Evolutionary conservation across 306 rosid genomes (phyloP), one percentile per base, ranked within the genome.

Genomic region (Mimosa pudica): DNA sequence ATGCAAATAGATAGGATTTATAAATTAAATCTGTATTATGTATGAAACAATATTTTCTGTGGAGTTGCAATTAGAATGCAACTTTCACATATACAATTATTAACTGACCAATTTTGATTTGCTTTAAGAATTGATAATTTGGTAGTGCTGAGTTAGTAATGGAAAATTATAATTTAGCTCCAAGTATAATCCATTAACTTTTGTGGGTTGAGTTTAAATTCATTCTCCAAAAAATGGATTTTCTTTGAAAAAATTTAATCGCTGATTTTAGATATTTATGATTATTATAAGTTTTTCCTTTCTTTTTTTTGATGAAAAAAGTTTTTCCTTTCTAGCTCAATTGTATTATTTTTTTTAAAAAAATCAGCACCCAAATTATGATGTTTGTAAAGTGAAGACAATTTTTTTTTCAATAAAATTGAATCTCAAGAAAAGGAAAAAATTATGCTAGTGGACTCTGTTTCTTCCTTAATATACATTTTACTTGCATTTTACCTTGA

Each of bases 1-100:
- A 17, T 83, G 84, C 78, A 78, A 58, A 81, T 49, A 84, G 70
- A 75, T 33, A 63, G 32, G 48, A 20, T 45, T 20, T 69, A 9
- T 35, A 18, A 45, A 70, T 45, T 35, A 18, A 45, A 70, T 45
- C n/a, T 45, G 73, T 18, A 45, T 18, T 45, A 46, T 70, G 46
- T 20, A 17, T 57, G 30, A 54, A 54, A 54, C 9, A 54, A 17
- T 54, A 0, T 54, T 5, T 13, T 54, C 10, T 17, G 3, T 54
- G 8, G 24, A 52, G 58, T 16, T 5, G 58, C 18, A 52, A 52
- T 16, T 1, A 52, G 58, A 14, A 13, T 7, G 18, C 60, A 4
- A 1, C 14, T 17, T 54, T 6, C 24, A 55, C 62, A 54, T 54
- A 0, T 54, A 54, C 30, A 6, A 1, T 54, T 6, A 54, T 54